These are phyloP conservation scores for Rosa multiflora DNA, from an alignment of 306 rosid species.

Conservation along the genomic window DNA sequence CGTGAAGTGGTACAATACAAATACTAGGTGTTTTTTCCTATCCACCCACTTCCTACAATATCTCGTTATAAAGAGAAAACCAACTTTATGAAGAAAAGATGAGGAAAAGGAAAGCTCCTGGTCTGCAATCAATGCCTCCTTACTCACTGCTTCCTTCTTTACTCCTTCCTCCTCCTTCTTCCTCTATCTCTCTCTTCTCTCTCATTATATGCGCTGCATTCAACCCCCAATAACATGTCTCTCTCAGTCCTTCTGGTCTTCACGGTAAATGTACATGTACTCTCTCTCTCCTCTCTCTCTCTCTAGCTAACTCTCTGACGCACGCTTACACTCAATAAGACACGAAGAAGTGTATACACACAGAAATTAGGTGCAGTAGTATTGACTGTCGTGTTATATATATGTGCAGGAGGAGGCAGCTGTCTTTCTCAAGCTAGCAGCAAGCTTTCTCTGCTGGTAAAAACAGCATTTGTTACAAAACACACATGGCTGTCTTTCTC, in stretches of 20 bases:
- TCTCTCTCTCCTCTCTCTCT: not conserved
- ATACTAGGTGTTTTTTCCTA: conserved; percentile 35
- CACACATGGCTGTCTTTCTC: conserved; percentile 45
- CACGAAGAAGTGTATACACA: not conserved
- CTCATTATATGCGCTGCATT: not conserved
- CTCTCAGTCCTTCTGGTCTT: not conserved
- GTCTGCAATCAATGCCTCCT: conserved; percentile 48
- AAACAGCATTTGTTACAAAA: conserved; percentile 8
- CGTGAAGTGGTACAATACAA: conserved; percentile 68
- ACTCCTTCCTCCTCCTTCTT: conserved; percentile 34
- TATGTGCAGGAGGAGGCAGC: conserved; percentile 5
- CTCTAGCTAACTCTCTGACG: conserved; percentile 17
- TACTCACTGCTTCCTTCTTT: conserved; percentile 4
- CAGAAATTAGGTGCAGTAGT: not conserved
- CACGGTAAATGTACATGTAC: not conserved
- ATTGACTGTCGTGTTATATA: not conserved
- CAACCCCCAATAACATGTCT: not conserved
- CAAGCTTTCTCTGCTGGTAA: conserved; percentile 9
- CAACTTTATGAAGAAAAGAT: conserved; percentile 57
- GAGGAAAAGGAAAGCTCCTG: conserved; percentile 44
- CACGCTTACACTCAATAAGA: not conserved
- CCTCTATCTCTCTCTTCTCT: conserved; percentile 21
- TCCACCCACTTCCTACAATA: conserved; percentile 55
- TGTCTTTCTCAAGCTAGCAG: conserved; percentile 34
- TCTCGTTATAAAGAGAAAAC: conserved; percentile 36